Percentiles rank a stretch among this genome's conserved stretches.
phyloP scores from a whole-genome alignment of 495 filamentous ascomycete species.

The Aspergillus sparsus region DNA sequence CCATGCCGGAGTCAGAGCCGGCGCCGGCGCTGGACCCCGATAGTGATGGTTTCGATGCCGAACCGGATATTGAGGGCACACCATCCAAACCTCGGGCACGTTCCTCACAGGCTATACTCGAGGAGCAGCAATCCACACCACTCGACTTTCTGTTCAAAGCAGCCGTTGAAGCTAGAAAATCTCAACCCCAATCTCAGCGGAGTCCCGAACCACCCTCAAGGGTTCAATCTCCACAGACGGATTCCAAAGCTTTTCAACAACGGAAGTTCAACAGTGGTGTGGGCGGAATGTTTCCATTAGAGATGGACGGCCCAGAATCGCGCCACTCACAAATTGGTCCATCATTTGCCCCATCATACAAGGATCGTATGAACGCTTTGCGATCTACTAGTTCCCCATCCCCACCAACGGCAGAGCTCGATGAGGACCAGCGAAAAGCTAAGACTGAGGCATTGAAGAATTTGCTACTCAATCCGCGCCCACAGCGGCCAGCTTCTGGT shows the following conservation, averaged over 20 bases:
- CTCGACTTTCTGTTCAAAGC: conserved; percentile 88
- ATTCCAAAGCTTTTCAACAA: conserved; percentile 31
- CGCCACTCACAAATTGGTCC: conserved; percentile 56
- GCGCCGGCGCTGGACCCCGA: conserved; percentile 41
- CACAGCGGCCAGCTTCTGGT: conserved; percentile 40
- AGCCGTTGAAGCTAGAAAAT: conserved; percentile 63
- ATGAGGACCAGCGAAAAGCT: conserved; percentile 43
- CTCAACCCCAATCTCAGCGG: conserved; percentile 33
- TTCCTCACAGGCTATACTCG: conserved; percentile 22
- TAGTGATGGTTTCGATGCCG: conserved; percentile 38
- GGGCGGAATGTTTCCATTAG: conserved; percentile 63
- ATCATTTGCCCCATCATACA: conserved; percentile 67
- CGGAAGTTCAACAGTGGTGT: conserved; percentile 41
- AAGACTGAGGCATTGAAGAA: conserved; percentile 52
- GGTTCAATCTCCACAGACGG: conserved; percentile 40
- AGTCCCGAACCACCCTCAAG: conserved; percentile 46
- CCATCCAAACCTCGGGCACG: conserved; percentile 45
- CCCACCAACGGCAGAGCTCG: conserved; percentile 23
- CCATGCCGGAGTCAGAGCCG: conserved; percentile 60
- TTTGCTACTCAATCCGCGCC: conserved; percentile 48
- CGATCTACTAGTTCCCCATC: conserved; percentile 35
- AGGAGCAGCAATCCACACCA: conserved; percentile 65
- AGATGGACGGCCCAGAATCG: conserved; percentile 58
- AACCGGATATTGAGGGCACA: conserved; percentile 38
- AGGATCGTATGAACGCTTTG: conserved; percentile 63